phyloP scores from a whole-genome alignment of 495 filamentous ascomycete genomes.

The Echria macrotheca region DNA sequence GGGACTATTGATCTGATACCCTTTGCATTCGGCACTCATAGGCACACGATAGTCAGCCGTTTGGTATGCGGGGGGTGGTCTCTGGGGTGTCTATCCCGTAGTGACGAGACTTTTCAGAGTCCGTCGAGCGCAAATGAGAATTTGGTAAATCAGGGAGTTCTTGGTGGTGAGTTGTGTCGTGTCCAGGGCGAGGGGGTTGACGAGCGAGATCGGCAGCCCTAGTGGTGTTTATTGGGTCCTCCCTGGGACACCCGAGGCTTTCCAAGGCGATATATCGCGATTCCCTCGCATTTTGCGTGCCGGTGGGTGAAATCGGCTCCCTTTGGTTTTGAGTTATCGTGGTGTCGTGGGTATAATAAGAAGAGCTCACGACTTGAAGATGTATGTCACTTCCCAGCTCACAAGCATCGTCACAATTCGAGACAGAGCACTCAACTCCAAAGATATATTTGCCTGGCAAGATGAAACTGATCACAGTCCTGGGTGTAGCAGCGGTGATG shows the following conservation, averaged over 20 bases:
- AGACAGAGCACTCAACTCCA: too few relatives aligned
- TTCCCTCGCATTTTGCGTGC: conserved; percentile 1
- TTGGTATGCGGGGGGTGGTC: conserved; percentile 9
- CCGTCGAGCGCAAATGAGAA: conserved; percentile 3
- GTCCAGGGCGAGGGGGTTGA: too few relatives aligned
- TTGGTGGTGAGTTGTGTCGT: background rate
- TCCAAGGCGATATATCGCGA: background rate
- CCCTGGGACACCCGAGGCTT: too few relatives aligned
- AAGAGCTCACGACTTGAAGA: too few relatives aligned
- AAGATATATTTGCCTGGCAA: background rate
- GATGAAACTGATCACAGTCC: conserved; percentile 15
- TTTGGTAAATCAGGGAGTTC: background rate
- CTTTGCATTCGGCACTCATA: conserved; percentile 26
- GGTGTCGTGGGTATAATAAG: too few relatives aligned
- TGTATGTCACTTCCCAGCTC: too few relatives aligned
- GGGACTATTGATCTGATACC: conserved; percentile 30
- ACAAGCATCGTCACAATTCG: too few relatives aligned
- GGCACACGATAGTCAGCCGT: conserved; percentile 12
- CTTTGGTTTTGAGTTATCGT: too few relatives aligned
- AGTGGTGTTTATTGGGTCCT: background rate
- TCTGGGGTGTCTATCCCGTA: too few relatives aligned
- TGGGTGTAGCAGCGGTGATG: conserved; percentile 16
- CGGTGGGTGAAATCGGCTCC: too few relatives aligned
- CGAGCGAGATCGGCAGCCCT: conserved; percentile 1
- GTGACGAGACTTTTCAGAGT: too few relatives aligned